Base-by-base conservation (phyloP, 129 eudicot species). In the Artemisia argyi region DNA sequence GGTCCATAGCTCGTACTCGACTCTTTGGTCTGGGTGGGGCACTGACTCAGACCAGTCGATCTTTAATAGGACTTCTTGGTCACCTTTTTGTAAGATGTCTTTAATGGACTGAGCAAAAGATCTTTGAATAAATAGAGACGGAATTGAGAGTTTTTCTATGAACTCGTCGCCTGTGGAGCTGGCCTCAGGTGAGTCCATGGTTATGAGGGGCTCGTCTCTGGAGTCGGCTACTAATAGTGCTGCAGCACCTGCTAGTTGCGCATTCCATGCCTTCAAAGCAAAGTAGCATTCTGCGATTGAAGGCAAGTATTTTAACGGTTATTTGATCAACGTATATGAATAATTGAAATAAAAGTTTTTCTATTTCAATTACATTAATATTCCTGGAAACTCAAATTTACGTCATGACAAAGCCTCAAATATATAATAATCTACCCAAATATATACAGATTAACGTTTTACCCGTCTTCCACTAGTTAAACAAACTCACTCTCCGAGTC, bases 41-140 rank as follows among this genome's bases (percentile, higher is more conserved):
- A 95, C 64, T 11, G 99, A 90, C 76, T 95, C 99, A n/a, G 88
- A 81, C 99, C 99, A 95, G 87, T 95, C 99, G 15, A 95, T 77
- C 57, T 90, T 95, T 19, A 95, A 24, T 2, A 95, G 76, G 14
- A 95, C 94, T 26, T 86, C 89, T 4, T 95, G 83, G 11, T 88
- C 82, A 0, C 82, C 83, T 68, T 86, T 83, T 68, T 82, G 77
- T 57, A 95, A 63, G 71, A 96, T 84, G 3, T 79, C 78, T 82
- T 86, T 90, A 50, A 95, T 51, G 56, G 87, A 28, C 30, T 90
- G 88, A 60, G 85, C 96, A 20, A 95, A 86, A 17, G 93, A 72
- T 20, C 28, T 68, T 0, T 84, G 81, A 68, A 95, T 83, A 0
- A 95, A 66, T 19, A 89, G 89, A 8, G 99, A 95, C 4, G 99